These are phyloP conservation scores for Coniochaeta hoffmannii DNA, from an alignment of 2,329 filamentous ascomycete genomes.

Conservation along the genomic window DNA sequence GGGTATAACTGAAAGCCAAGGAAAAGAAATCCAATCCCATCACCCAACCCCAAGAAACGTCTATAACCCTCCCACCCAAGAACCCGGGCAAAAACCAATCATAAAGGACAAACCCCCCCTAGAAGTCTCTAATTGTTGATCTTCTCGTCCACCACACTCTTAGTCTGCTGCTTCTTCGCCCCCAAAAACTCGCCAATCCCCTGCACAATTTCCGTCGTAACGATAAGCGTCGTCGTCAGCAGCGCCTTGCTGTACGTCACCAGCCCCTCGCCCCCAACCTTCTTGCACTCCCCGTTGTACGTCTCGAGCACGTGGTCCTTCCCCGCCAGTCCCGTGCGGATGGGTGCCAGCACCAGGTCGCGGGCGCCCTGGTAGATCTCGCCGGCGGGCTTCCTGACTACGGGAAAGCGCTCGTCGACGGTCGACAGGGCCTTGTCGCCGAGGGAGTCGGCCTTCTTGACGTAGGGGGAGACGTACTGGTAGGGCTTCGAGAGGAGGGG, in stretches of 20 bases:
- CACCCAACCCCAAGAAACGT: conserved; percentile 4
- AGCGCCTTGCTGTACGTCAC: conserved; percentile 64
- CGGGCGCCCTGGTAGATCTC: conserved; percentile 61
- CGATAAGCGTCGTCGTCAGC: conserved; percentile 58
- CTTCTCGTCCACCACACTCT: conserved; percentile 47
- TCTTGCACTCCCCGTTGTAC: conserved; percentile 54
- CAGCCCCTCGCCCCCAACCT: conserved; percentile 54
- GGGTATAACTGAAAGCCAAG: neutral
- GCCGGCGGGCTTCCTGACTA: conserved; percentile 66
- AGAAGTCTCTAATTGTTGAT: conserved; percentile 36
- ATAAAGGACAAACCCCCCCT: neutral
- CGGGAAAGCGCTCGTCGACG: conserved; percentile 64
- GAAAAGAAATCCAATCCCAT: neutral
- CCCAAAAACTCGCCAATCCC: conserved; percentile 54
- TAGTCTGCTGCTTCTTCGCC: conserved; percentile 54
- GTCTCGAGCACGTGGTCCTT: conserved; percentile 53
- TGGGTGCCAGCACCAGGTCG: conserved; percentile 53
- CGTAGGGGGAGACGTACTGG: conserved; percentile 76
- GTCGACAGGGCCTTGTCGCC: conserved; percentile 64
- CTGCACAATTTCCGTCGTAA: conserved; percentile 56
- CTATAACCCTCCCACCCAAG: neutral
- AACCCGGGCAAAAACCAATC: conserved; percentile 1
- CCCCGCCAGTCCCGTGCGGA: conserved; percentile 53
- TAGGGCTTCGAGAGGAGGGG: conserved; percentile 75
- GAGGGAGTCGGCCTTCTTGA: conserved; percentile 71